These are phyloP conservation scores for Tuber melanosporum DNA, from an alignment of 495 filamentous ascomycete species.

Conservation along the genomic window DNA sequence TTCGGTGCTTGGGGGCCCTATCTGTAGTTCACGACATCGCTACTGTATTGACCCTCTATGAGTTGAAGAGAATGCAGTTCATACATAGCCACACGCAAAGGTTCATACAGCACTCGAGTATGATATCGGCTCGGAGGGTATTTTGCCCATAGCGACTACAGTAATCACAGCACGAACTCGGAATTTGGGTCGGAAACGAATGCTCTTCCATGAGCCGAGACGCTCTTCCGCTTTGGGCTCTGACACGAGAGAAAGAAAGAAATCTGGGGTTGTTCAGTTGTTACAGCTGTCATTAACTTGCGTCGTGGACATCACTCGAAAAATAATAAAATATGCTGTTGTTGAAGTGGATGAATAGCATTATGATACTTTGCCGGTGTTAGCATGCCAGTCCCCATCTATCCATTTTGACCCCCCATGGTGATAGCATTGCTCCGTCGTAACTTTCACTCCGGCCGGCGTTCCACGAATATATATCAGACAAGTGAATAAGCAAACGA, in stretches of 20 bases:
- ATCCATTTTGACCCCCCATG: neutral
- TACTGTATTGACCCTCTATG: neutral
- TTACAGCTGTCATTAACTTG: neutral
- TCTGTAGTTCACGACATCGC: neutral
- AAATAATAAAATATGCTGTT: neutral
- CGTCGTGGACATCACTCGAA: neutral
- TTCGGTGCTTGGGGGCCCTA: neutral
- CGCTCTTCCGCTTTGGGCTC: neutral
- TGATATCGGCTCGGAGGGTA: neutral
- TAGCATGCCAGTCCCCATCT: neutral
- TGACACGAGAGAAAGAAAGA: neutral
- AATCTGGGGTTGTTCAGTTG: no score
- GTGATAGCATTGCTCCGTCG: neutral
- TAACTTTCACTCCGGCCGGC: neutral
- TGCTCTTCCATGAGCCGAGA: neutral
- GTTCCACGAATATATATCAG: neutral
- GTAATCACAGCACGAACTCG: neutral
- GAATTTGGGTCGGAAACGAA: neutral
- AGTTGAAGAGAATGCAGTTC: neutral
- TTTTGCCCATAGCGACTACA: neutral
- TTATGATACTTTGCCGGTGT: neutral
- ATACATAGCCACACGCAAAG: neutral
- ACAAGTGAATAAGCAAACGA: neutral
- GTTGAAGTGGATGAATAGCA: neutral
- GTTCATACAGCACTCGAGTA: neutral